Evolutionary conservation across 176 grass and related monocot species (phyloP).

Genomic region (Cenchrus purpureus): DNA sequence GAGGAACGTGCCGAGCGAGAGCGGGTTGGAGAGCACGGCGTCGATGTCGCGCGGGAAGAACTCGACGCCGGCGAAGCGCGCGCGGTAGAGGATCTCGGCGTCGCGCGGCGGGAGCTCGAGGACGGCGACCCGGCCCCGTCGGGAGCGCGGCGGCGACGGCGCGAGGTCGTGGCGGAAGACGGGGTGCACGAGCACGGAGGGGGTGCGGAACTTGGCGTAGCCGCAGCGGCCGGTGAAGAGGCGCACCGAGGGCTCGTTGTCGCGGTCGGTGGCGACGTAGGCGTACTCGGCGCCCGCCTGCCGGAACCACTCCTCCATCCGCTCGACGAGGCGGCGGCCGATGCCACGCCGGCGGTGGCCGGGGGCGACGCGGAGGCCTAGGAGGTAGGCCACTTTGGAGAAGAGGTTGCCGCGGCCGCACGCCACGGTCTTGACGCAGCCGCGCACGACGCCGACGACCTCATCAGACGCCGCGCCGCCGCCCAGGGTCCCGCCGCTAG

Average conservation of each 20-base stretch:
- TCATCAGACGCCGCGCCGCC: neutral
- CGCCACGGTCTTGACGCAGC: slow-evolving; percentile 71
- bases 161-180: slow-evolving; percentile 59
- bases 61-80: slow-evolving; percentile 49
- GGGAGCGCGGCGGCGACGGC: neutral
- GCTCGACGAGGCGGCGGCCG: slow-evolving; percentile 48
- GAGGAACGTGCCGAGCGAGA: too few species aligned
- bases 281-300: slow-evolving; percentile 68
- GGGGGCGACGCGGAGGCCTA: slow-evolving; percentile 78
- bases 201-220: slow-evolving; percentile 73
- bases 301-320: slow-evolving; percentile 83
- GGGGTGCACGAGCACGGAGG: slow-evolving; percentile 61
- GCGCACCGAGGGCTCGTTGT: slow-evolving; percentile 57
- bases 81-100: slow-evolving; percentile 59
- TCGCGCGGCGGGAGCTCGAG: slow-evolving; percentile 17
- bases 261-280: slow-evolving; percentile 79
- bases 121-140: neutral
- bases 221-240: slow-evolving; percentile 74
- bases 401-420: slow-evolving; percentile 42
- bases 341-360: slow-evolving; percentile 51
- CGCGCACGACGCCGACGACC: slow-evolving; percentile 72
- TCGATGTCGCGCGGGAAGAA: too few species aligned
- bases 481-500: neutral
- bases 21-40: too few species aligned
- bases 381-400: slow-evolving; percentile 76